Evolutionary conservation across 1,139 yeast genomes (phyloP).

Genomic region (Suhomyces guaymorum): DNA sequence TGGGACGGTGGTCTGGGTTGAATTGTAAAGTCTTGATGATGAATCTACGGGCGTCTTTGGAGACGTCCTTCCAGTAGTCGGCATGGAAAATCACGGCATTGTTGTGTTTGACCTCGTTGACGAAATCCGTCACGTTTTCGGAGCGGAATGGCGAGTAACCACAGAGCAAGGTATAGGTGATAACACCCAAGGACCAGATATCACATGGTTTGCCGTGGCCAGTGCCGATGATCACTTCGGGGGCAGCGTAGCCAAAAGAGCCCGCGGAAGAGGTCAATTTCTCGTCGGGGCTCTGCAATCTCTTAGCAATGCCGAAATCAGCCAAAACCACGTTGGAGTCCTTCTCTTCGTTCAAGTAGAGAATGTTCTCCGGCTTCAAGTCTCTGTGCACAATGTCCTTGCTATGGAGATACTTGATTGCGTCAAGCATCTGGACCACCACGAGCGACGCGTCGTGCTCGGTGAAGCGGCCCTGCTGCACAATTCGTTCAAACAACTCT

Average conservation of each 20-base stretch:
- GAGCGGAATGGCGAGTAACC: conserved; percentile 93
- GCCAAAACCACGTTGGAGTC: conserved; percentile 79
- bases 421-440: conserved; percentile 68
- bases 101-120: conserved; percentile 69
- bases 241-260: conserved; percentile 92
- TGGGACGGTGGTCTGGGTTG: conserved; percentile 66
- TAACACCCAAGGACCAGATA: conserved; percentile 90
- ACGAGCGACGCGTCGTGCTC: conserved; percentile 80
- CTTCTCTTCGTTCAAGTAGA: conserved; percentile 54
- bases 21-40: conserved; percentile 65
- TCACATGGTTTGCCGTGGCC: conserved; percentile 93
- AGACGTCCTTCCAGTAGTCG: conserved; percentile 81
- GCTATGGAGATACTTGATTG: conserved; percentile 71
- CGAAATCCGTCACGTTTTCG: conserved; percentile 77
- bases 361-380: conserved; percentile 84
- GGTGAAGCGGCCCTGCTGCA: conserved; percentile 74
- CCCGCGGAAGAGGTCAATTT: conserved; percentile 80
- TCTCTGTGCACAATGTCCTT: conserved; percentile 85
- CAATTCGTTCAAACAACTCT: conserved; percentile 82
- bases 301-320: conserved; percentile 90
- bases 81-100: conserved; percentile 81
- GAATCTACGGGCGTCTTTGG: conserved; percentile 73
- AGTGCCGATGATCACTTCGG: conserved; percentile 72
- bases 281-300: conserved; percentile 59
- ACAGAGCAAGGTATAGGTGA: conserved; percentile 83